Evolutionary conservation across 2,329 filamentous ascomycete genomes (phyloP).

Genomic region (Fusarium fujikuroi): DNA sequence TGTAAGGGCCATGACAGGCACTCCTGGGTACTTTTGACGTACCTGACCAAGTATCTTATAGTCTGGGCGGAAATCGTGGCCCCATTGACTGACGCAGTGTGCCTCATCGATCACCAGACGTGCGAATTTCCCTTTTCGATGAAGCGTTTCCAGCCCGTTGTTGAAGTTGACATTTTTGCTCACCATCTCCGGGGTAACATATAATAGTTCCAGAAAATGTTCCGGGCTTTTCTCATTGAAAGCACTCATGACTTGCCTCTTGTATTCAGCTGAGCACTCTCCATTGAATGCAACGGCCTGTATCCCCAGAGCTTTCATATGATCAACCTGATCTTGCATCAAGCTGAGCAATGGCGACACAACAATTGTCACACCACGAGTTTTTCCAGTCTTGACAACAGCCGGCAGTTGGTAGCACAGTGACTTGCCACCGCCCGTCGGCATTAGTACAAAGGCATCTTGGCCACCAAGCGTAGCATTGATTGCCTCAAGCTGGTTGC

Average conservation of each 20-base stretch:
- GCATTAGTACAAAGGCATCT: conserved; percentile 96
- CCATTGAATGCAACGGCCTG: conserved; percentile 85
- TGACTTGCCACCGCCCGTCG: conserved; percentile 96
- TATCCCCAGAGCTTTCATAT: conserved; percentile 79
- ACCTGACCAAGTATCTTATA: conserved; percentile 88
- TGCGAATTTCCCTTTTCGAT: conserved; percentile 78
- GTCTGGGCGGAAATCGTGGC: conserved; percentile 95
- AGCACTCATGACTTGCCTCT: conserved; percentile 71
- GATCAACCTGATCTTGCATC: conserved; percentile 96
- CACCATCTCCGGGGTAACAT: conserved; percentile 97
- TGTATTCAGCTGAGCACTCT: conserved; percentile 72
- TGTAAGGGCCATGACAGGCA: conserved; percentile 94
- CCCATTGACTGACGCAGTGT: conserved; percentile 99
- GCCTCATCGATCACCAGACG: conserved; percentile 97
- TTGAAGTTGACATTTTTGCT: conserved; percentile 80
- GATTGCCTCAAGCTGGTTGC: conserved; percentile 94
- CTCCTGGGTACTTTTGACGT: conserved; percentile 75
- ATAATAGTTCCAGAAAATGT: conserved; percentile 84
- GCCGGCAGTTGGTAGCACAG: conserved; percentile 96
- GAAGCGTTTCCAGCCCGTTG: conserved; percentile 72
- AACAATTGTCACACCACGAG: conserved; percentile 88
- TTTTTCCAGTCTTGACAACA: conserved; percentile 82
- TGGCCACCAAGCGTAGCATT: conserved; percentile 89
- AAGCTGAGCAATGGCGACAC: conserved; percentile 94
- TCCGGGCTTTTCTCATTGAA: conserved; percentile 75